phyloP scores from a whole-genome alignment of 495 filamentous ascomycete species.

The Thermothielavioides terrestris region DNA sequence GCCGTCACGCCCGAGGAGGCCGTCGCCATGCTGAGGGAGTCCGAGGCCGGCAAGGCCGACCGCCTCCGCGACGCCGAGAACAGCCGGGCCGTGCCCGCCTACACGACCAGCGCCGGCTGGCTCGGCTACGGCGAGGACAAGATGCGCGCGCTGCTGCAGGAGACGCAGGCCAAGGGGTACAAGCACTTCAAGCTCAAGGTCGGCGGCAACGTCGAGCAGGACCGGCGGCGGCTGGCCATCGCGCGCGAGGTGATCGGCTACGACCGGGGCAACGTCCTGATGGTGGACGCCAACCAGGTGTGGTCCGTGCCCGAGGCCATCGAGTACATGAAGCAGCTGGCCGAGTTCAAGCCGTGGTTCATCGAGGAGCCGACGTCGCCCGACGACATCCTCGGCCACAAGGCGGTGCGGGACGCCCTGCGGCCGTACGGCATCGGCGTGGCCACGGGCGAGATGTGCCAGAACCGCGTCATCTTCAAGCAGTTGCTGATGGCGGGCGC shows the following conservation, averaged over 20 bases:
- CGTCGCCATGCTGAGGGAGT: constrained; percentile 54
- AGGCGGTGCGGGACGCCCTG: constrained; percentile 71
- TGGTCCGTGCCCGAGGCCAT: constrained; percentile 92
- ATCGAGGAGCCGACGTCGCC: constrained; percentile 96
- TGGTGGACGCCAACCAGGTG: constrained; percentile 94
- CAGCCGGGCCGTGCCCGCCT: constrained; percentile 71
- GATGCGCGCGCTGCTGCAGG: constrained; percentile 60
- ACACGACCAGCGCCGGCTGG: constrained; percentile 89
- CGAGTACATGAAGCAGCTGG: constrained; percentile 73
- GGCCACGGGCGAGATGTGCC: constrained; percentile 93
- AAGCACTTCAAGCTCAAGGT: constrained; percentile 91
- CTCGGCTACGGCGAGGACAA: constrained; percentile 86
- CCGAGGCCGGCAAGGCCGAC: constrained; percentile 54
- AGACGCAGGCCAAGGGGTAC: constrained; percentile 70
- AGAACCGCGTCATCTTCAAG: constrained; percentile 92
- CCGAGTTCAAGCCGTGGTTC: constrained; percentile 88
- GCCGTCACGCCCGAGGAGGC: constrained; percentile 86
- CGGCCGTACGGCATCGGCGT: constrained; percentile 69
- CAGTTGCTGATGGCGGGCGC: constrained; percentile 72
- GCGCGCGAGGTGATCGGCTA: constrained; percentile 78
- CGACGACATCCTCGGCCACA: constrained; percentile 86
- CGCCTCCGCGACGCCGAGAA: constrained; percentile 62
- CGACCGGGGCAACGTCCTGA: constrained; percentile 76
- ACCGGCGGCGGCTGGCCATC: constrained; percentile 59
- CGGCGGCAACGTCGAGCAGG: constrained; percentile 60